Conservation (phyloP, 2,329 filamentous ascomycete species). For the Verticillium isaacii region DNA sequence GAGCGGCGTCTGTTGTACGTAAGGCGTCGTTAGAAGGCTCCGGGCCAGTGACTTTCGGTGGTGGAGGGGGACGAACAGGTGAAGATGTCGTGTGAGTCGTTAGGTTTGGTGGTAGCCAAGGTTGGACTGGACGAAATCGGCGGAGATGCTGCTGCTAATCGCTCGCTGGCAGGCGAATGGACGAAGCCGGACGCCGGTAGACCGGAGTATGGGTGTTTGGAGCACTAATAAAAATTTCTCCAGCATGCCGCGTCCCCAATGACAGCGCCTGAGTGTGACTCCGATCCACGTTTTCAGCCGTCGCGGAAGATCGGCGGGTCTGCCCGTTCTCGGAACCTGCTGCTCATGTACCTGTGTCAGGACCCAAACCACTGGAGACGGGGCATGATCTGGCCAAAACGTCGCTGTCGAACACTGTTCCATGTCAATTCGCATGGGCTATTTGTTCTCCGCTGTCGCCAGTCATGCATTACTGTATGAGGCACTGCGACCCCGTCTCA, state of each 20-base stretch:
- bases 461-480: too few relatives aligned
- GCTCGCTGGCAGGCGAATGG: neutral
- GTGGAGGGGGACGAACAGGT: neutral
- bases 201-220: neutral
- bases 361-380: neutral
- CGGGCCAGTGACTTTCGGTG: neutral
- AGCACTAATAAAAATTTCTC: slow-evolving; percentile 2
- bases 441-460: too few relatives aligned
- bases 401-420: neutral
- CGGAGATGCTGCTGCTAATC: neutral
- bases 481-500: too few relatives aligned
- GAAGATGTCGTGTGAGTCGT: neutral
- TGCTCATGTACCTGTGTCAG: neutral
- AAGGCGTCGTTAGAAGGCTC: neutral
- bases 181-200: neutral
- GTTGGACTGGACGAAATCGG: slow-evolving; percentile 2
- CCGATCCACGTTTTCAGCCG: neutral
- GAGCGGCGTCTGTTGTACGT: neutral
- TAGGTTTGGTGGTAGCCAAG: neutral
- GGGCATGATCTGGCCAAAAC: neutral
- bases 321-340: neutral
- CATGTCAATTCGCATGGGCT: neutral
- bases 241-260: neutral
- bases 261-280: neutral
- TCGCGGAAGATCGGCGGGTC: neutral